Conservation (phyloP, 2,329 filamentous ascomycete genomes). For the Eutypa lata region DNA sequence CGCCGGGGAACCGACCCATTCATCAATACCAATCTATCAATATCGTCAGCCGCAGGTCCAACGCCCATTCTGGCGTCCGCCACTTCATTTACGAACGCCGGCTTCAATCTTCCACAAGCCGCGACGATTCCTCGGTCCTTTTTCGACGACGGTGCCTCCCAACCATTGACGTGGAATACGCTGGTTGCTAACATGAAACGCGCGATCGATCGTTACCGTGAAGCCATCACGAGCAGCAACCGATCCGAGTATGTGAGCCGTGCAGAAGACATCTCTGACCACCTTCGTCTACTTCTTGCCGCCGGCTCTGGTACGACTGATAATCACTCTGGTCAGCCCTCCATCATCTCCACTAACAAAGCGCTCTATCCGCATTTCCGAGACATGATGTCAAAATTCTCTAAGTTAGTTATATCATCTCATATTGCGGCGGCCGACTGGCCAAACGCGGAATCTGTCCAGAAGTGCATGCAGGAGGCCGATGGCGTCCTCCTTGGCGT, state of each 20-base stretch:
- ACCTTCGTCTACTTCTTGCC: constrained; percentile 86
- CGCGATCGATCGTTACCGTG: constrained; percentile 84
- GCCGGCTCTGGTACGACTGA: constrained; percentile 96
- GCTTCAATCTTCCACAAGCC: constrained; percentile 55
- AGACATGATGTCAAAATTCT: constrained; percentile 99
- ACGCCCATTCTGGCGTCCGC: constrained; percentile 55
- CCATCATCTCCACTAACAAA: constrained; percentile 99
- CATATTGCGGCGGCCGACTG: constrained; percentile 97
- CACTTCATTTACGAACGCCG: constrained; percentile 59
- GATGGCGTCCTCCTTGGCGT: constrained; percentile 92
- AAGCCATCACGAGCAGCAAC: constrained; percentile 79
- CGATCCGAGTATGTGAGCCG: constrained; percentile 88
- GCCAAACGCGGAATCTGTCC: constrained; percentile 87
- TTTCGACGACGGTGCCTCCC: constrained; percentile 81
- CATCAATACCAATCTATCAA: constrained; percentile 46
- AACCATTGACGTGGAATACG: constrained; percentile 82
- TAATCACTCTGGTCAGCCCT: constrained; percentile 97
- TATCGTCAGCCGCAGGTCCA: constrained; percentile 23
- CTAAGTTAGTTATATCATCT: constrained; percentile 96
- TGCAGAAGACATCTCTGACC: constrained; percentile 98
- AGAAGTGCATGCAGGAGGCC: constrained; percentile 96
- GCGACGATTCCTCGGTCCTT: constrained; percentile 74
- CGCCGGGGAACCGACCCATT: constrained; percentile 49
- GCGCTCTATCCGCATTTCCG: constrained; percentile 94
- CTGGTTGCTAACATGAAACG: constrained; percentile 91